Percentiles rank a stretch among this genome's conserved stretches.
These are phyloP conservation scores for Mycena filopes DNA, from an alignment of 768 basidiomycete genomes.

Conservation along the genomic window DNA sequence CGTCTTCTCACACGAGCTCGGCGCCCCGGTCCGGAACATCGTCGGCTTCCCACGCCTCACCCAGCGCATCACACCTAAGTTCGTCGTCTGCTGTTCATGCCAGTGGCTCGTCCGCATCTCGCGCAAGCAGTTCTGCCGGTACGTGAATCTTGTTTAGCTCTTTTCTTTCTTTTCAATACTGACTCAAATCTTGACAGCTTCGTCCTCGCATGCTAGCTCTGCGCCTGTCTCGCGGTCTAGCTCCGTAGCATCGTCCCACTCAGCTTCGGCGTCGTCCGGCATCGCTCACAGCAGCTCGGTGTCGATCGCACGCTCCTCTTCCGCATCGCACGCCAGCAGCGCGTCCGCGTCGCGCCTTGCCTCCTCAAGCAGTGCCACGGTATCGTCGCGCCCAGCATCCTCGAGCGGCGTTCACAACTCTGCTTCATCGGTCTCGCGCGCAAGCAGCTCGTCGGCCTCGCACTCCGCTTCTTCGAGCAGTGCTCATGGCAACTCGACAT, in stretches of 20 bases:
- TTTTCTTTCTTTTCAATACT: neutral
- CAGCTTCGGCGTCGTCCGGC: no score
- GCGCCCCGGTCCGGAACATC: neutral
- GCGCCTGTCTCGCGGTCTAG: neutral
- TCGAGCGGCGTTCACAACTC: neutral
- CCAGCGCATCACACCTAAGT: neutral
- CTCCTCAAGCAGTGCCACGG: neutral
- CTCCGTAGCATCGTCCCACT: conserved; percentile 1
- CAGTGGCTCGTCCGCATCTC: no score
- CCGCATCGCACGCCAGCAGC: neutral
- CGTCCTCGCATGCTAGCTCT: no score
- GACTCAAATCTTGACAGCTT: neutral
- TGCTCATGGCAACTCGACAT: neutral
- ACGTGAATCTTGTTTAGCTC: no score
- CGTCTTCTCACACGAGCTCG: no score
- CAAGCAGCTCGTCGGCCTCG: no score
- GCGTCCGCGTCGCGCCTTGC: neutral
- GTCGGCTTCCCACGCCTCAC: neutral
- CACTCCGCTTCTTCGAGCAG: neutral
- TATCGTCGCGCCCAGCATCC: neutral
- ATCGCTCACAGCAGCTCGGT: neutral
- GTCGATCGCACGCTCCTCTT: no score
- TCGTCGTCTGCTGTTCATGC: neutral
- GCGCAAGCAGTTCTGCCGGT: no score
- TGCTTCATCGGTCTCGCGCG: neutral